phyloP scores from a whole-genome alignment of 2,329 filamentous ascomycete genomes.

The Fusarium sp. region DNA sequence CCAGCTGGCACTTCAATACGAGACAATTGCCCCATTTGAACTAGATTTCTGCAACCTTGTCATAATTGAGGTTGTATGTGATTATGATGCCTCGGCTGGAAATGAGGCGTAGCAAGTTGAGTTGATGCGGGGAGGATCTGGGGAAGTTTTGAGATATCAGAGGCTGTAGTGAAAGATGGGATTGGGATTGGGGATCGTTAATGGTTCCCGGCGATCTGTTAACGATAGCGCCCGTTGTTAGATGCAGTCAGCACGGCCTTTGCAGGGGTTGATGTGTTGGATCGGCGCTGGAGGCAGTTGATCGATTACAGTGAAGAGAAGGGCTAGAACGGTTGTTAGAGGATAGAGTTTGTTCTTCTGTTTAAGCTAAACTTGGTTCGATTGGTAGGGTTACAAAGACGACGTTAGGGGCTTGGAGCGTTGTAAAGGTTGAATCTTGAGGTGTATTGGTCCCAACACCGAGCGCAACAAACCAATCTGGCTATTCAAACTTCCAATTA shows the following conservation, averaged over 20 bases:
- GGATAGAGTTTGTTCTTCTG: not conserved
- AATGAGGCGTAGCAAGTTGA: not conserved
- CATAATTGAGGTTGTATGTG: not conserved
- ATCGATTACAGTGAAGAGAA: not conserved
- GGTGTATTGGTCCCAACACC: not conserved
- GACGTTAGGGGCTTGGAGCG: not conserved
- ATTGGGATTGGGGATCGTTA: not conserved
- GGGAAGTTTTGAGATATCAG: conserved; percentile 4
- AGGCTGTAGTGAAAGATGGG: not conserved
- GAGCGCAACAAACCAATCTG: rapidly evolving
- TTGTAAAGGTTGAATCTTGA: not conserved
- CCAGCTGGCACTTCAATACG: not conserved
- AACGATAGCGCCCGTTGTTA: not conserved
- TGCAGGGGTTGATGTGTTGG: conserved; percentile 5
- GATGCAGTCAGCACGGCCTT: not conserved
- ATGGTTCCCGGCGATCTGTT: conserved; percentile 12
- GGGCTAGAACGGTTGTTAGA: not conserved
- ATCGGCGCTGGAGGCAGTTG: not conserved
- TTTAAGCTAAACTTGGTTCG: not conserved
- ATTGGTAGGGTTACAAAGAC: not conserved
- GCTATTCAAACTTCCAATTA: too few species aligned
- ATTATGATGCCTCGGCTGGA: conserved; percentile 14
- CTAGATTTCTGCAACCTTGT: not conserved
- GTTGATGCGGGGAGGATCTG: not conserved
- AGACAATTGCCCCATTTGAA: not conserved